Evolutionary conservation across 2,329 filamentous ascomycete species (phyloP).

Genomic region (Fusarium duplospermum): DNA sequence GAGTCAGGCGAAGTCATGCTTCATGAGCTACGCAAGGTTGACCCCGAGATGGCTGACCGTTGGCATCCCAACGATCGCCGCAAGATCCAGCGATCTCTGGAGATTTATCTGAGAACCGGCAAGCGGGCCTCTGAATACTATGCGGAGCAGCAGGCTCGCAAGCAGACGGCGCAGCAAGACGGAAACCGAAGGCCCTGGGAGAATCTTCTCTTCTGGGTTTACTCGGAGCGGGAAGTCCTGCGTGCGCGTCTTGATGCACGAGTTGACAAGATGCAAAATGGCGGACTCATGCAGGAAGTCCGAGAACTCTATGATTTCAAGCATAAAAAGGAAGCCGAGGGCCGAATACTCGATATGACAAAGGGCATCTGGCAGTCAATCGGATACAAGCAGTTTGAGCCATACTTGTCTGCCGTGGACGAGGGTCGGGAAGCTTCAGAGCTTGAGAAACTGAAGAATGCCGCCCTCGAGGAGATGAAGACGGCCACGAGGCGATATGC

Average conservation of each 20-base stretch:
- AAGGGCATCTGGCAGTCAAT: conserved; percentile 97
- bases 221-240: conserved; percentile 76
- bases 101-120: conserved; percentile 89
- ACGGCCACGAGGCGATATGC: conserved; percentile 89
- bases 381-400: conserved; percentile 90
- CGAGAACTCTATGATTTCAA: conserved; percentile 58
- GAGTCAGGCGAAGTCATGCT: conserved; percentile 78
- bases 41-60: conserved; percentile 86
- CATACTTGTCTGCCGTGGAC: conserved; percentile 69
- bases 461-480: conserved; percentile 80
- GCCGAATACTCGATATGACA: conserved; percentile 73
- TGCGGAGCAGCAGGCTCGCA: conserved; percentile 73
- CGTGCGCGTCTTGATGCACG: conserved; percentile 78
- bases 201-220: conserved; percentile 86
- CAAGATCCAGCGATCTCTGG: conserved; percentile 89
- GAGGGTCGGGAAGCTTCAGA: conserved; percentile 47
- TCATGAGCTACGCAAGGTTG: conserved; percentile 79
- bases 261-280: conserved; percentile 84
- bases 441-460: conserved; percentile 65
- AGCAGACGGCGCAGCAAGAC: conserved; percentile 44
- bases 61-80: conserved; percentile 96
- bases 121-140: conserved; percentile 88
- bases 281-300: conserved; percentile 63
- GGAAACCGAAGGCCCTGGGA: conserved; percentile 54
- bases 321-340: conserved; percentile 52